phyloP scores from a whole-genome alignment of 2,329 filamentous ascomycete species.

The Talaromyces sp. region DNA sequence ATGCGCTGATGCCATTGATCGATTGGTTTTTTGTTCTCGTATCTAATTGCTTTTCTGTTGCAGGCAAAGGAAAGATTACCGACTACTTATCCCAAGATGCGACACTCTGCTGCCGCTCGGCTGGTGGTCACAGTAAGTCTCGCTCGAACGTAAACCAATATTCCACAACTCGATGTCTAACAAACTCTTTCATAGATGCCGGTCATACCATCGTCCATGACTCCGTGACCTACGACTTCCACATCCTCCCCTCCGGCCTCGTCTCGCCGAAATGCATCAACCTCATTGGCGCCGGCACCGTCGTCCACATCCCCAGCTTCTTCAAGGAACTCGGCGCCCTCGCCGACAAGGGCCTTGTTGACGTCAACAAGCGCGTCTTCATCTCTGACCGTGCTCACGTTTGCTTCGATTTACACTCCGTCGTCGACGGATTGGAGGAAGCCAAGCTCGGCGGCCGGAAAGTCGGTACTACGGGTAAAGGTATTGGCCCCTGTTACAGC shows the following conservation, averaged over 20 bases:
- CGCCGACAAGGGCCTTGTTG: slow-evolving; percentile 43
- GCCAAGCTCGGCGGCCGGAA: slow-evolving; percentile 43
- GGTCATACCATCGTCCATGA: slow-evolving; percentile 50
- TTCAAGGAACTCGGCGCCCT: slow-evolving; percentile 47
- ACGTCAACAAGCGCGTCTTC: slow-evolving; percentile 42
- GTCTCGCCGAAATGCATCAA: slow-evolving; percentile 46
- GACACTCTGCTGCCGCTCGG: slow-evolving; percentile 45
- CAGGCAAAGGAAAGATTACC: slow-evolving; percentile 49
- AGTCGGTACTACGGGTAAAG: slow-evolving; percentile 50
- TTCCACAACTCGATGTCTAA: background rate
- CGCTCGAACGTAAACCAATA: background rate
- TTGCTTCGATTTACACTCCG: slow-evolving; percentile 44
- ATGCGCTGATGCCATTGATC: background rate
- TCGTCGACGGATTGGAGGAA: slow-evolving; percentile 47
- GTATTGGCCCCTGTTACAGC: slow-evolving; percentile 59
- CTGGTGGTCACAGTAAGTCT: slow-evolving; percentile 47
- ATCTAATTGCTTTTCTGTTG: background rate
- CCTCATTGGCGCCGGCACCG: slow-evolving; percentile 47
- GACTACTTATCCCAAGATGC: slow-evolving; percentile 46
- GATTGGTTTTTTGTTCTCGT: too few species aligned
- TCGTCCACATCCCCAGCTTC: slow-evolving; percentile 48
- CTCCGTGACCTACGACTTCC: slow-evolving; percentile 48
- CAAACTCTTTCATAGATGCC: slow-evolving; percentile 30
- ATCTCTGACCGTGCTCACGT: slow-evolving; percentile 48
- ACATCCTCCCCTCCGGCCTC: slow-evolving; percentile 47